Evolutionary conservation across 148 eudicot species (phyloP).

Genomic region (Suaeda aralocaspica): DNA sequence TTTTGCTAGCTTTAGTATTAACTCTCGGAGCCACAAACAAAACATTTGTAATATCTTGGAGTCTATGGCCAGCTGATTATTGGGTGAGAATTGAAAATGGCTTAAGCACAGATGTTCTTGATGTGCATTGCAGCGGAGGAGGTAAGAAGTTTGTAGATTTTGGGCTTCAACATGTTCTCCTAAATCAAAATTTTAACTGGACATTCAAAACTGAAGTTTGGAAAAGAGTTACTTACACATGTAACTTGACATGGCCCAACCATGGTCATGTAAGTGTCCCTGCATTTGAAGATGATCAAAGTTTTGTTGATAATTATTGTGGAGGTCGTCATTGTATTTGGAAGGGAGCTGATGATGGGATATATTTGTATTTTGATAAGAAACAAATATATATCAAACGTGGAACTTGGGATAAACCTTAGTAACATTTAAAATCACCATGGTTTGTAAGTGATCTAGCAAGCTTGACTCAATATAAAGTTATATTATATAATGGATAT

Average conservation of each 20-base stretch:
- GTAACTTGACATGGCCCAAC: conserved; percentile 10
- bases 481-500: too few species aligned
- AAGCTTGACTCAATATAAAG: too few species aligned
- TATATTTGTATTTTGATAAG: conserved; percentile 12
- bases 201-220: not conserved
- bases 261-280: not conserved
- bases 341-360: conserved; percentile 11
- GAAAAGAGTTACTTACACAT: not conserved
- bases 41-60: not conserved
- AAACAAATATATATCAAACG: not conserved
- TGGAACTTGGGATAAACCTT: conserved; percentile 14
- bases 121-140: not conserved
- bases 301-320: conserved; percentile 5
- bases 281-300: conserved; percentile 4
- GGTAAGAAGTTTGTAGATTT: not conserved
- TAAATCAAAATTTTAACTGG: not conserved
- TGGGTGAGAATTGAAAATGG: conserved; percentile 6
- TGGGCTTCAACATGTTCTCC: not conserved
- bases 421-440: too few species aligned
- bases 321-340: conserved; percentile 27
- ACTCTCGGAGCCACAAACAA: not conserved
- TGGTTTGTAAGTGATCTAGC: too few species aligned
- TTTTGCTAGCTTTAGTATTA: too few species aligned
- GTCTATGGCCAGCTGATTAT: not conserved
- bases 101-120: not conserved